These are phyloP conservation scores for Platismatia glauca DNA, from an alignment of 495 filamentous ascomycete species.

Conservation along the genomic window DNA sequence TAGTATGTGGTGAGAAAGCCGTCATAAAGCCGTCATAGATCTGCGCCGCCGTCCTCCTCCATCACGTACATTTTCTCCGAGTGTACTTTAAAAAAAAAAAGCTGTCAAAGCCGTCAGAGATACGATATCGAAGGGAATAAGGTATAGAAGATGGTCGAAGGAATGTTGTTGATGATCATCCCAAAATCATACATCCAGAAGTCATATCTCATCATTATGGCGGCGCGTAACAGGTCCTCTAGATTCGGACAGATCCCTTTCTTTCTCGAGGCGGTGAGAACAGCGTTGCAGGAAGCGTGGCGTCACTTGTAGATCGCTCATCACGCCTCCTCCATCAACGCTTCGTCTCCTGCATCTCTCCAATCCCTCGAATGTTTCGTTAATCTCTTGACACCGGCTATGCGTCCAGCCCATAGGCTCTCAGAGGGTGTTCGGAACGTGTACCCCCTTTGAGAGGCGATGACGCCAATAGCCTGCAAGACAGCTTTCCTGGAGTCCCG, in stretches of 20 bases:
- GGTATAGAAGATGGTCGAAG: background rate
- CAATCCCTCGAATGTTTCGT: conserved; percentile 75
- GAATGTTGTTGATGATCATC: background rate
- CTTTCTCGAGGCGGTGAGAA: background rate
- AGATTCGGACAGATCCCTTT: background rate
- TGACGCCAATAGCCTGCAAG: conserved; percentile 91
- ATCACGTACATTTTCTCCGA: background rate
- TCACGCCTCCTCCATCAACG: conserved; percentile 70
- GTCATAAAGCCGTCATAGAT: background rate
- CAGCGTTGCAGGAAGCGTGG: background rate
- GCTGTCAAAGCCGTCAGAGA: background rate
- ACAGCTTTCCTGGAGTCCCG: conserved; percentile 95
- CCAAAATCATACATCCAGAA: background rate
- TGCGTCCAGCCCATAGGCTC: conserved; percentile 72
- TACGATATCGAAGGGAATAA: background rate
- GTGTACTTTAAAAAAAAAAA: background rate
- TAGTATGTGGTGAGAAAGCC: background rate
- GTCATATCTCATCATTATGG: background rate
- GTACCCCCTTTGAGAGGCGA: conserved; percentile 86
- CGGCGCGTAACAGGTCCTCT: background rate
- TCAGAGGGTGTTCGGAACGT: conserved; percentile 86
- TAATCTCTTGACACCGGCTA: conserved; percentile 65
- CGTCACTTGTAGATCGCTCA: background rate
- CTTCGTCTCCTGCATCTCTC: conserved; percentile 76
- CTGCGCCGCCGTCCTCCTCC: background rate